A percentile compares a stretch with the other conserved stretches of the same genome.
Conservation (phyloP, 208 protist species). For the Leishmania martiniquensis region DNA sequence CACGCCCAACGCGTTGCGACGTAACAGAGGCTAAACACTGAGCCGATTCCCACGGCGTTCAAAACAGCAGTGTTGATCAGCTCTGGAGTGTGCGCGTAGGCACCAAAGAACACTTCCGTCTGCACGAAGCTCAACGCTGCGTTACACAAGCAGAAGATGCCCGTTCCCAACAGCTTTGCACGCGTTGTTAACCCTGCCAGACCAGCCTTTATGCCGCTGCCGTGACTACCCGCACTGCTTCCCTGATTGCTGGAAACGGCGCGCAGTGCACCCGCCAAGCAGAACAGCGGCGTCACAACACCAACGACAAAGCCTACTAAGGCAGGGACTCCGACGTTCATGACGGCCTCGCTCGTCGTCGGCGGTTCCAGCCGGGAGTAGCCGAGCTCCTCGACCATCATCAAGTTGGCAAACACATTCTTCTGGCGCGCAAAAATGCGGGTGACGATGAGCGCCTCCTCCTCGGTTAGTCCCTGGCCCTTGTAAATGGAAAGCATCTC, state of each 20-base stretch:
- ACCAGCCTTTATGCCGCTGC: neutral
- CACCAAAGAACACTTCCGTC: slow-evolving; percentile 82
- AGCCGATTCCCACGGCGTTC: slow-evolving; percentile 43
- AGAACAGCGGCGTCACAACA: slow-evolving; percentile 32
- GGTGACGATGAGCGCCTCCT: slow-evolving; percentile 88
- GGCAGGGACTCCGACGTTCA: slow-evolving; percentile 62
- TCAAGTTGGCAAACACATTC: slow-evolving; percentile 89
- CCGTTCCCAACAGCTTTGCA: slow-evolving; percentile 20
- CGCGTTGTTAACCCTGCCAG: slow-evolving; percentile 7
- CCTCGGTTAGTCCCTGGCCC: slow-evolving; percentile 82
- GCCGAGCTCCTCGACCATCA: slow-evolving; percentile 96
- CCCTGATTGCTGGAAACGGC: neutral
- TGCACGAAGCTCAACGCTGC: slow-evolving; percentile 50
- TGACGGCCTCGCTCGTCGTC: slow-evolving; percentile 54
- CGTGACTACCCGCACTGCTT: too few species aligned
- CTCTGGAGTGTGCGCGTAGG: slow-evolving; percentile 52
- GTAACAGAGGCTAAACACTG: slow-evolving; percentile 49
- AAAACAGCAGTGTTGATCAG: slow-evolving; percentile 34
- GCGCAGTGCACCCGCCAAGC: slow-evolving; percentile 9
- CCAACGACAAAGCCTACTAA: slow-evolving; percentile 62
- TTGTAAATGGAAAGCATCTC: slow-evolving; percentile 96
- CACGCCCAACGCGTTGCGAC: slow-evolving; percentile 28
- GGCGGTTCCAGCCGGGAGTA: slow-evolving; percentile 85
- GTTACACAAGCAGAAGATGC: slow-evolving; percentile 32
- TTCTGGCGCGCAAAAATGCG: slow-evolving; percentile 88